These are phyloP conservation scores for Coix lacrymajobi DNA, from an alignment of 176 grass and related monocot genomes.

Conservation along the genomic window DNA sequence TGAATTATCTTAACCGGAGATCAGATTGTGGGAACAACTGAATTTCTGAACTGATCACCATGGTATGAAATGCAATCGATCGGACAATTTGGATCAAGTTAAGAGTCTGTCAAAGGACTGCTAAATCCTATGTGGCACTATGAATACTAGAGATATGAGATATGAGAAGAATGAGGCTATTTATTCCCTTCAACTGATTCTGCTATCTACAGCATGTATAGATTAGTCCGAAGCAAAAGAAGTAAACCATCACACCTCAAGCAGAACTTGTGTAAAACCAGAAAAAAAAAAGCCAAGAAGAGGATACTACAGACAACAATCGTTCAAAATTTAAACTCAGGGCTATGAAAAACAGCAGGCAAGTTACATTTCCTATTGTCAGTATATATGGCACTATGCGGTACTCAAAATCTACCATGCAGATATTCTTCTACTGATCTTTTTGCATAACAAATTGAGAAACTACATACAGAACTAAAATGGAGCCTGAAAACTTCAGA, in stretches of 20 bases:
- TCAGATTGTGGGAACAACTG: background rate
- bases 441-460: too few species aligned
- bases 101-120: background rate
- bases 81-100: background rate
- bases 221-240: background rate
- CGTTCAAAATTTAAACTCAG: too few species aligned
- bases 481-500: too few species aligned
- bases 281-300: background rate
- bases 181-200: background rate
- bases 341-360: too few species aligned
- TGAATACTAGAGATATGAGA: background rate
- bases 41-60: background rate
- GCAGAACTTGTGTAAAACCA: background rate
- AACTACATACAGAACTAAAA: too few species aligned
- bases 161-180: background rate
- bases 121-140: background rate
- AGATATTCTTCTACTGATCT: too few species aligned
- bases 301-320: too few species aligned
- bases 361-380: too few species aligned
- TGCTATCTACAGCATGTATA: background rate
- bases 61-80: background rate
- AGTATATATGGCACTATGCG: too few species aligned
- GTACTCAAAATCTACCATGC: too few species aligned
- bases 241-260: background rate
- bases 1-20: background rate